Base-by-base conservation (phyloP, 1,139 yeast species). In the Saccharomyces hybrid region DNA sequence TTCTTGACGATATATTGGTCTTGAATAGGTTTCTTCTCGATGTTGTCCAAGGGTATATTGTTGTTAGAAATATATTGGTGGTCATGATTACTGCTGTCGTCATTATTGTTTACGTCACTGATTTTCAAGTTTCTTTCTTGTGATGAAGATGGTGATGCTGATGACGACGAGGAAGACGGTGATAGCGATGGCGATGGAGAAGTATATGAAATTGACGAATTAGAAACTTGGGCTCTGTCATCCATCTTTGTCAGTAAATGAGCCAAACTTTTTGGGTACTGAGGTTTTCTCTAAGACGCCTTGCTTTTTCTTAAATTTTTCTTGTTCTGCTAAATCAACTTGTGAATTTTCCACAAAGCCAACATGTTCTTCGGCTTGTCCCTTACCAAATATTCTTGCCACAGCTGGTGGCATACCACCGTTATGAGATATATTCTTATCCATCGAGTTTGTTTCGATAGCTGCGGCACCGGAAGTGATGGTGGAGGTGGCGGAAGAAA, bases 391-490 rank as follows among this genome's bases (percentile, higher is more conserved):
- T 2, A 74, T 73, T 58, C 83, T 72, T 8, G 74, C 74, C 19
- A 76, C 69, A 1, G 82, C 82, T 11, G 83, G 82, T n/a, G 83
- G 82, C 78, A 79, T 76, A 21, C 81, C 82, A 4, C 73, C 72
- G 44, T 69, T 70, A 48, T 24, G 50, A 11, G 7, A 27, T 42
- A 26, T 49, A 29, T 31, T 51, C 42, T 42, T 48, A 41, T 21
- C 32, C 44, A 7, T 21, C 6, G 24, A 31, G 14, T 14, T 26
- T 47, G 44, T 4, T 19, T 2, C 24, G 11, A 9, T 38, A 11
- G 44, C 12, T 19, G 7, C 44, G 8, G n/a, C 12, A 16, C 26
- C 26, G n/a, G 44, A 16, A 6, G n/a, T 9, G 26, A 1, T 1
- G 26, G 26, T 24, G 4, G 26, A 24, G 26, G 26, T 24, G 26